Evolutionary conservation across 495 filamentous ascomycete species (phyloP), one percentile per base, ranked within the genome.

Genomic region (Lasiosphaeris hirsuta): DNA sequence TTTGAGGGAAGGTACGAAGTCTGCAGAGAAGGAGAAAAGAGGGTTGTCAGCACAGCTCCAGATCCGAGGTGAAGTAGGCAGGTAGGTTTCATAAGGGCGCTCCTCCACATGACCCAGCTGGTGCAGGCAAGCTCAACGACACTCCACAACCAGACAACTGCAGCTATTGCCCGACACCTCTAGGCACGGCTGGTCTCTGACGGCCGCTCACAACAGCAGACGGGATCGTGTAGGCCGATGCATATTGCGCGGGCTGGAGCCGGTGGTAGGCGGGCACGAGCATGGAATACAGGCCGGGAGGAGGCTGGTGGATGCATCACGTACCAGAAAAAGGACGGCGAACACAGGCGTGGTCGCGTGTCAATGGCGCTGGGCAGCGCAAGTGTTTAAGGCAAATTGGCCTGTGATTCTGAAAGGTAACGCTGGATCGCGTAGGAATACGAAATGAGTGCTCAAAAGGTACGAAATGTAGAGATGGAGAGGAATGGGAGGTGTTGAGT

Each of bases 351-450:
- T 23, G 51, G 62, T 69, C 64, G 66, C 66, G 65, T 64, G 54
- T 62, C 55, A 57, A 63, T 52, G 59, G 54, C 60, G 67, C 36
- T 38, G 54, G 58, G 49, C 52, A 54, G 15, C 57, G 58, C 58
- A 59, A 49, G 39, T 44, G 42, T 55, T 51, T 56, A 59, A 44
- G 45, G 45, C 47, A 63, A 54, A 54, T 55, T 58, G 57, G 51
- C 46, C 54, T 38, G 56, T 57, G 60, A 58, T 18, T 53, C 52
- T 60, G 60, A 60, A 63, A 57, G 54, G 58, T 66, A 65, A 68
- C 60, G 64, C 64, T 68, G 59, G 63, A 62, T 57, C 64, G 69
- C 65, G 67, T 69, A 69, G 44, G 35, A 65, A 69, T 71, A 64
- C 59, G 61, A 64, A 67, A 68, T 59, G 65, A 68, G 65, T 62